phyloP scores from a whole-genome alignment of 768 basidiomycete species.

The Suillus variegatus region DNA sequence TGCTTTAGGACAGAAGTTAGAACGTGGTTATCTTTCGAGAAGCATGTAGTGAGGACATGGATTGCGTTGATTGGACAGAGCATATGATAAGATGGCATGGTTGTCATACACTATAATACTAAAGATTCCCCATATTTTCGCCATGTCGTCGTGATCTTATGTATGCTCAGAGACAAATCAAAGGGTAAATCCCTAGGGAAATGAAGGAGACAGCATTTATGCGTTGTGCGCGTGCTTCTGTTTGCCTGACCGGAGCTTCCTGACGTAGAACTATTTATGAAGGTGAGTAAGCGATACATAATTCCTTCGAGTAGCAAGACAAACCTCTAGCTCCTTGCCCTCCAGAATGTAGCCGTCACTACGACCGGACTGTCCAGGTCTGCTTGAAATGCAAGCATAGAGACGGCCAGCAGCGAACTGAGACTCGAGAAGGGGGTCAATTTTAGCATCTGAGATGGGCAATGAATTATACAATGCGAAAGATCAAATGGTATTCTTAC shows the following conservation, averaged over 20 bases:
- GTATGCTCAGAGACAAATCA: constrained; percentile 10
- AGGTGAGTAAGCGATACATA: constrained; percentile 20
- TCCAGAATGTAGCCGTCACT: constrained; percentile 97
- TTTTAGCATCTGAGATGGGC: constrained; percentile 68
- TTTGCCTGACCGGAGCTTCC: constrained; percentile 92
- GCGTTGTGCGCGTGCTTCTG: constrained; percentile 82
- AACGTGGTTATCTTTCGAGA: constrained; percentile 4
- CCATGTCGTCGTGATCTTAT: constrained; percentile 8
- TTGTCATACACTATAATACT: constrained; percentile 16
- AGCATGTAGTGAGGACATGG: constrained; percentile 12
- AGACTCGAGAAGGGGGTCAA: constrained; percentile 85
- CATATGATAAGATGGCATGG: constrained; percentile 13
- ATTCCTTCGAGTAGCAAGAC: constrained; percentile 17
- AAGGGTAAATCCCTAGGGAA: constrained; percentile 5
- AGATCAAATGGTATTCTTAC: constrained; percentile 38
- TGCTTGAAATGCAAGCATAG: constrained; percentile 89
- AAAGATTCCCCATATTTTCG: constrained; percentile 13
- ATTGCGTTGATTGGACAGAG: constrained; percentile 2
- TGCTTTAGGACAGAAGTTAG: not conserved
- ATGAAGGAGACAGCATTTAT: constrained; percentile 20
- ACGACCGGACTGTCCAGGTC: constrained; percentile 96
- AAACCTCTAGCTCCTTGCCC: constrained; percentile 96
- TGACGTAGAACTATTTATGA: constrained; percentile 79
- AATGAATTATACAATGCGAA: constrained; percentile 18
- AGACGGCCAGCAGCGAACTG: constrained; percentile 96